Evolutionary conservation across 345 rosid genomes (phyloP), one percentile per base, ranked within the genome.

Genomic region (Ceriops zippeliana): DNA sequence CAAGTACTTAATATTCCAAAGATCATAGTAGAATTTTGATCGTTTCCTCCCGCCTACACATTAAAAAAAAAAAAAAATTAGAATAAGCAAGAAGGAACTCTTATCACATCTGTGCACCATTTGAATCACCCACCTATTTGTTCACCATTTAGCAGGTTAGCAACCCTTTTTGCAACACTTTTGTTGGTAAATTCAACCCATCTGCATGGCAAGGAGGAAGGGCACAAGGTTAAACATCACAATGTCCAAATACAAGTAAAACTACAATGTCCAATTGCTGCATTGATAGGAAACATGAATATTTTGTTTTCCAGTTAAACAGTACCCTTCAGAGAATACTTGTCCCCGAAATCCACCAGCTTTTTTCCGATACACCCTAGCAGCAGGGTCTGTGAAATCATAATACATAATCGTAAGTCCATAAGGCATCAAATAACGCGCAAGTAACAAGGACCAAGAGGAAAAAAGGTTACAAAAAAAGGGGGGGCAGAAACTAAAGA

Each of bases 1-100:
- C 70, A 95, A 81, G 83, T 95, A 95, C 73, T 88, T 95, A 74
- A 89, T 91, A 84, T 91, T 95, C 99, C 99, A 91, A 62, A 87
- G 79, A 76, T 95, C 97, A 71, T 86, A 91, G 71, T 83, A 89
- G 66, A 86, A 81, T 1, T 87, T 61, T 17, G 96, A 91, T 73
- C 91, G 79, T 84, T 91, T 95, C 83, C 70, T 95, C 63, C 99
- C 99, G 65, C 99, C 99, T 91, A 67, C 69, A 57, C 57, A 66
- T 27, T n/a, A 35, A 37, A 62, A 26, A 53, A 38, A 53, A 38
- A 38, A 26, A 53, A 38, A 38, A 2, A 38, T 38, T 38, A 38
- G 47, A 38, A 38, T 38, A 38, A 38, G 47, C 47, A 38, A 38
- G 47, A 54, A 54, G 5, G 11, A 54, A 22, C 26, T 26, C 22